Conservation (phyloP, 371 early-diverging fungal genomes). For the Chytridium lagenaria region DNA sequence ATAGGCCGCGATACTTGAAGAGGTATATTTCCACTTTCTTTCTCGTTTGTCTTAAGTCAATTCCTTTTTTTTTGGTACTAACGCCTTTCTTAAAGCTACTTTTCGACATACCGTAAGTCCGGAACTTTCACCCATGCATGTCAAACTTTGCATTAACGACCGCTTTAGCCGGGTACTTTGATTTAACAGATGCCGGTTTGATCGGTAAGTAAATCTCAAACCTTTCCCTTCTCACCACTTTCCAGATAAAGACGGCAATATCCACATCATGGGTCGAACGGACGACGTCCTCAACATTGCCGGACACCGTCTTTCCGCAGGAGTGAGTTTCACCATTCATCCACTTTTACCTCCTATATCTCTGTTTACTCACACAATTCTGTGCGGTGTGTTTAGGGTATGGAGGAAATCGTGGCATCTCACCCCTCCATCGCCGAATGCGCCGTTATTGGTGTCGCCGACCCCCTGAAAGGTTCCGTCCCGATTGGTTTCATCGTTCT, state of each 20-base stretch:
- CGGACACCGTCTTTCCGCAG: constrained; percentile 92
- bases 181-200: constrained; percentile 85
- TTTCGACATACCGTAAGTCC: neutral
- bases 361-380: too few relatives aligned
- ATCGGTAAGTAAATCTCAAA: constrained; percentile 57
- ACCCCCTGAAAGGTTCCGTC: constrained; percentile 61
- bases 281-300: constrained; percentile 96
- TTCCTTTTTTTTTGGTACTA: too few relatives aligned
- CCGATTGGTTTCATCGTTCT: constrained; percentile 44
- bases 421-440: constrained; percentile 78
- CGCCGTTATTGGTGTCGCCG: constrained; percentile 60
- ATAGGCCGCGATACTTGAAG: constrained; percentile 74
- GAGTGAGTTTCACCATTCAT: constrained; percentile 36
- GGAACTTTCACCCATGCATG: neutral
- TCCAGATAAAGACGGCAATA: constrained; percentile 47
- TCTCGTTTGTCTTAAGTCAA: too few relatives aligned
- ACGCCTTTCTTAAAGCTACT: constrained; percentile 27
- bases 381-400: constrained; percentile 60
- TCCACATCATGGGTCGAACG: constrained; percentile 83
- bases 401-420: constrained; percentile 81
- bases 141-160: too few relatives aligned
- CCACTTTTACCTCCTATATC: neutral
- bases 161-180: constrained; percentile 84
- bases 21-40: constrained; percentile 21
- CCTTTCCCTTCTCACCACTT: neutral